Evolutionary conservation across 345 rosid genomes (phyloP), one percentile per base, ranked within the genome.

Genomic region (Aurinia saxatilis): DNA sequence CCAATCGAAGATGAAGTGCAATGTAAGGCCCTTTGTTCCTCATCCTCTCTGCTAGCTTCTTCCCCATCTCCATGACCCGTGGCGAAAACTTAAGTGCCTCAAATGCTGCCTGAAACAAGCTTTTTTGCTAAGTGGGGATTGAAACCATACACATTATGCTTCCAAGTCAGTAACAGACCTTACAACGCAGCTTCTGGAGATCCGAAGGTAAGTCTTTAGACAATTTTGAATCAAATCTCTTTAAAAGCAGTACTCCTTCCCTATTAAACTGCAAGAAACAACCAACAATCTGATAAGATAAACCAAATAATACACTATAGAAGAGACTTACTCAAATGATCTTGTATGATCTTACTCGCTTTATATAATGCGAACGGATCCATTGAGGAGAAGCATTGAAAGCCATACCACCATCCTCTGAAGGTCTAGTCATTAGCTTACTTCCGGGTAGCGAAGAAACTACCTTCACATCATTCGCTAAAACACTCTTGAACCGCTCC

Each of bases 121-220:
- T 3, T 16, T 48, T 17, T 19, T 14, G 50, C 21, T 10, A 42
- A 42, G 8, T 3, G 4, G 10, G 23, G 17, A n/a, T 21, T 2
- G 5, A 14, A 3, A 17, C 1, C 12, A 3, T 16, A 30, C 31
- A 17, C 17, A 6, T 51, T 29, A 25, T 5, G 46, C 53, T 46
- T 55, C 31, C 34, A 4, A 23, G 48, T 50, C 34, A 27, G 21
- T 73, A 77, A 85, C 60, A 56, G 72, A 90, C 99, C 92, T 93
- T 93, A 81, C 99, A 93, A 25, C 92, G 87, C 10, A 90, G 87
- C 72, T 88, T 90, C 78, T 87, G 99, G 68, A 90, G 92, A 81
- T 93, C 97, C 18, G 91, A 73, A 19, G 96, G 92, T 62, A 93
- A 84, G 71, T 93, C 95, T 68, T 85, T 87, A 44, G 99, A 88